Percentiles rank a stretch among this genome's conserved stretches.
These are phyloP conservation scores for Kwoniella sp. DNA, from an alignment of 768 basidiomycete species.

Conservation along the genomic window DNA sequence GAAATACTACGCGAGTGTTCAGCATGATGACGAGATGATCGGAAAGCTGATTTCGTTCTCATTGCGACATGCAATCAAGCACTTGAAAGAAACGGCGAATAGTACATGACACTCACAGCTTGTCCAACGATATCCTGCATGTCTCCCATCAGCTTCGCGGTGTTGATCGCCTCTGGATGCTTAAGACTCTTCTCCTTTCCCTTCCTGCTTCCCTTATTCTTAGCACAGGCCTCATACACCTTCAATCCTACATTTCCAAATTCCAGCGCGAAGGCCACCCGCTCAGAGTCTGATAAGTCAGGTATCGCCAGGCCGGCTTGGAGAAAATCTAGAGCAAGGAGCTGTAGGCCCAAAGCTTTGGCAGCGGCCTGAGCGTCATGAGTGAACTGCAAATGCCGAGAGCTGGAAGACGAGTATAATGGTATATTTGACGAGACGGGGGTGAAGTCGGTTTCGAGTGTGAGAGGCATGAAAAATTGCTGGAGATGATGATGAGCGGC, in stretches of 20 bases:
- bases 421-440: neutral
- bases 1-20: slow-evolving; percentile 1
- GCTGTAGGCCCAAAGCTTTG: slow-evolving; percentile 30
- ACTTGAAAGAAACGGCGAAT: too few species aligned
- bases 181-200: slow-evolving; percentile 15
- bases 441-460: neutral
- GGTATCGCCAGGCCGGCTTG: slow-evolving; percentile 24
- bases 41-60: too few species aligned
- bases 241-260: slow-evolving; percentile 35
- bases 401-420: neutral
- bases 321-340: slow-evolving; percentile 38
- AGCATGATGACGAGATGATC: slow-evolving; percentile 9
- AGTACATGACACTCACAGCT: slow-evolving; percentile 21
- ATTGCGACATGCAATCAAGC: too few species aligned
- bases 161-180: neutral
- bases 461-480: slow-evolving; percentile 38
- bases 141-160: slow-evolving; percentile 19
- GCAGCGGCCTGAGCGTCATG: slow-evolving; percentile 26
- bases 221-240: slow-evolving; percentile 14
- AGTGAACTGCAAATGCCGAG: neutral
- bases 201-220: neutral
- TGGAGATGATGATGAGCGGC: slow-evolving; percentile 31
- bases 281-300: slow-evolving; percentile 35
- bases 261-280: slow-evolving; percentile 37
- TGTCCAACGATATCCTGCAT: slow-evolving; percentile 25